phyloP scores from a whole-genome alignment of 495 filamentous ascomycete species.

The Daldinia childiae region DNA sequence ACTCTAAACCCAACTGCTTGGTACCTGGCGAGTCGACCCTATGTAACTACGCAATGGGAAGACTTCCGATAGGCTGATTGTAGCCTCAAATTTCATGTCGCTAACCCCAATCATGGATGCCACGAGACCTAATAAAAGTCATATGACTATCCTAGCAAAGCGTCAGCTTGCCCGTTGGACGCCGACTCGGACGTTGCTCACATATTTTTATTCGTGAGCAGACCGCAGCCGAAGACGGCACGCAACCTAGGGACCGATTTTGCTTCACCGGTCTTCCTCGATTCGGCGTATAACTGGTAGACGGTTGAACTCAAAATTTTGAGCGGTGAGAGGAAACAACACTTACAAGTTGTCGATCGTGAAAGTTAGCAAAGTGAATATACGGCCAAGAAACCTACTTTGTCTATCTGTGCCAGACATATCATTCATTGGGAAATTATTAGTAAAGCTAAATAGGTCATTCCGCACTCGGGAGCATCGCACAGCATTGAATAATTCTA shows the following conservation, averaged over 20 bases:
- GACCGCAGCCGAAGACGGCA: conserved; percentile 20
- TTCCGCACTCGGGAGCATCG: conserved; percentile 10
- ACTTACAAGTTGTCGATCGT: background rate
- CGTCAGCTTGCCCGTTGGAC: background rate
- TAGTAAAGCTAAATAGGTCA: conserved; percentile 8
- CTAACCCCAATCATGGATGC: conserved; percentile 5
- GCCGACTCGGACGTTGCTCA: conserved; percentile 13
- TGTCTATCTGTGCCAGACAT: background rate
- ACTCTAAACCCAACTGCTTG: conserved; percentile 32
- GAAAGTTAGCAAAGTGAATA: conserved; percentile 8
- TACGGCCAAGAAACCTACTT: conserved; percentile 1
- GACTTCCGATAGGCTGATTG: conserved; percentile 30
- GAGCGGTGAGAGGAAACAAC: conserved; percentile 23
- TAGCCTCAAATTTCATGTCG: conserved; percentile 2
- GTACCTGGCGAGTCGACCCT: conserved; percentile 25
- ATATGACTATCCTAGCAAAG: conserved; percentile 19
- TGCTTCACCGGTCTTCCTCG: conserved; percentile 2
- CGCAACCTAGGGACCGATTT: background rate
- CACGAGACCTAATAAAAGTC: conserved; percentile 29
- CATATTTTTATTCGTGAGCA: conserved; percentile 18
- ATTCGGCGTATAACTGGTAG: background rate
- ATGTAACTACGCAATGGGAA: conserved; percentile 11
- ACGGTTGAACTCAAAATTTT: background rate
- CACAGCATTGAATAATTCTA: conserved; percentile 3
- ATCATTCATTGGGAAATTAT: conserved; percentile 15